A percentile compares a stretch with the other conserved stretches of the same genome.
Evolutionary conservation across 805 yeast species (phyloP).

Genomic region (Candida jianshihensis): DNA sequence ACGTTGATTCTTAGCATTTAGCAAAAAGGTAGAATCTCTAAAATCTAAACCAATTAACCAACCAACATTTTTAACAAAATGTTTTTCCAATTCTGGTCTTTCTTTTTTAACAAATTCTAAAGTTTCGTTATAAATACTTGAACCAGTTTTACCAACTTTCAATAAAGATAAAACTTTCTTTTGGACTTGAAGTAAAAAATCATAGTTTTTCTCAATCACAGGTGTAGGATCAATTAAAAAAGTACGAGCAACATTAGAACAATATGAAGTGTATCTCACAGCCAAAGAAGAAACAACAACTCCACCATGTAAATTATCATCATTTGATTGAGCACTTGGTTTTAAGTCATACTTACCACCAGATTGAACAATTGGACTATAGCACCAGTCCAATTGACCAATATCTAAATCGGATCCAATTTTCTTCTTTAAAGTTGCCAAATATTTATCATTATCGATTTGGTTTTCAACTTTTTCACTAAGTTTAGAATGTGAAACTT

Average conservation of each 20-base stretch:
- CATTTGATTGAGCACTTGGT: constrained; percentile 74
- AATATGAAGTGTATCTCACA: constrained; percentile 79
- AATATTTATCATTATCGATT: constrained; percentile 73
- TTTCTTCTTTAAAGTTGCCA: constrained; percentile 46
- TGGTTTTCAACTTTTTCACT: constrained; percentile 73
- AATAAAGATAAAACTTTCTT: constrained; percentile 49
- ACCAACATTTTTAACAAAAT: constrained; percentile 76
- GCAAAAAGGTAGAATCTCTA: constrained; percentile 68
- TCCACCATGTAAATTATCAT: constrained; percentile 61
- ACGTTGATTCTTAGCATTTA: constrained; percentile 69
- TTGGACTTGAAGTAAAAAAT: constrained; percentile 65
- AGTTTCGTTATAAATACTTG: constrained; percentile 62
- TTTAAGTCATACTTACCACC: constrained; percentile 80
- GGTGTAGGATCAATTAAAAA: constrained; percentile 84
- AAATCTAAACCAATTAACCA: constrained; percentile 87
- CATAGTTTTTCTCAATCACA: constrained; percentile 73
- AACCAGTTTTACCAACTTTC: constrained; percentile 55
- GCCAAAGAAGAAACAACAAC: constrained; percentile 82
- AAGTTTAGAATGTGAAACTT: constrained; percentile 63
- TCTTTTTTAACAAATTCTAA: constrained; percentile 51
- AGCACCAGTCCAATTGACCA: constrained; percentile 84
- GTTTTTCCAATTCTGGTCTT: constrained; percentile 55
- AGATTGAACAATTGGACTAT: constrained; percentile 84
- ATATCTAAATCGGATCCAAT: constrained; percentile 67
- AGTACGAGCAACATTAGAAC: constrained; percentile 83